Conservation (phyloP, 139 green algal genomes). For the Volvox africanus region DNA sequence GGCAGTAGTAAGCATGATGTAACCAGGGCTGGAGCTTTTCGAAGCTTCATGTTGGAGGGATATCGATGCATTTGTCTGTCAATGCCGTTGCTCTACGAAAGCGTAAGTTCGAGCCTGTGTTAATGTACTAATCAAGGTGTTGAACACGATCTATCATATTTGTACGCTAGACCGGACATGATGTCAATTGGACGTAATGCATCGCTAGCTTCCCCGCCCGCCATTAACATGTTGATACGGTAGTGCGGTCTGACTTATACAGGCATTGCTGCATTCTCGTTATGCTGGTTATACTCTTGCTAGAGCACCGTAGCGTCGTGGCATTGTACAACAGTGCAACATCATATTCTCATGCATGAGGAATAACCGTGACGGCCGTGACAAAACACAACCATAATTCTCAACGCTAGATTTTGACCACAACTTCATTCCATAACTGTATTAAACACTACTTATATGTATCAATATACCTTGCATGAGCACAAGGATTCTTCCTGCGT, state of each 20-base stretch:
- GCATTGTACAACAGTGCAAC: too few species aligned
- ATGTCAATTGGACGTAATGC: background rate
- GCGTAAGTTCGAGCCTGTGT: background rate
- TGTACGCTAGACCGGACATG: background rate
- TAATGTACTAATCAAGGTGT: background rate
- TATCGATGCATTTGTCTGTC: background rate
- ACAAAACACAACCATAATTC: too few species aligned
- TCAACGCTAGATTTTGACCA: too few species aligned
- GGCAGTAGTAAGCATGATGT: background rate
- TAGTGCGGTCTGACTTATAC: background rate
- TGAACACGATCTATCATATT: background rate
- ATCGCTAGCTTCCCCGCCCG: background rate
- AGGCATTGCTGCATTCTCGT: too few species aligned
- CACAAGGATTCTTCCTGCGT: too few species aligned
- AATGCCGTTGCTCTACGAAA: background rate
- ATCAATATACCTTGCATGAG: too few species aligned
- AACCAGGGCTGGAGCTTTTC: background rate
- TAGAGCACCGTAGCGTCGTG: too few species aligned
- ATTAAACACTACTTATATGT: too few species aligned
- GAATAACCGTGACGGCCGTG: too few species aligned
- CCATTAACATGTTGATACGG: background rate
- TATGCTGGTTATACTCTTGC: too few species aligned
- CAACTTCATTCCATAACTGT: too few species aligned
- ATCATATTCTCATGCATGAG: too few species aligned
- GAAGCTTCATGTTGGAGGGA: background rate